Evolutionary conservation across 2,329 filamentous ascomycete genomes (phyloP), one percentile per base, ranked within the genome.

Genomic region (Claviceps quebecensis): DNA sequence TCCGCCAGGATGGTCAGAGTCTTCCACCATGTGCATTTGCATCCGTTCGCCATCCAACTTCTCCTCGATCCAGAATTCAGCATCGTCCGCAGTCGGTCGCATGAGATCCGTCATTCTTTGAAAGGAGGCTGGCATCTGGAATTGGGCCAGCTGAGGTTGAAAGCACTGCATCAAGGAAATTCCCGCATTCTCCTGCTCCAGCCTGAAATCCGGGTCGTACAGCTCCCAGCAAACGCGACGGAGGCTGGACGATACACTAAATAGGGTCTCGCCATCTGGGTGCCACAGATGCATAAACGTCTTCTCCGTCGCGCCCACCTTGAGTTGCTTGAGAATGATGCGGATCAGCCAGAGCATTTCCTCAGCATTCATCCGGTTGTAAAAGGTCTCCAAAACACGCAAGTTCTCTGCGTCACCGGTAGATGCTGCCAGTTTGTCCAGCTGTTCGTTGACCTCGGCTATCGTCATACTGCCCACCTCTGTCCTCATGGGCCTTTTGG

Each of bases 41-140:
- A 98, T 96, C 26, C 93, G 80, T 68, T 98, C 93, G 1, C 93
- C 93, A 58, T 98, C 93, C 8, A 98, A 73, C 67, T 98, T 98
- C 69, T 98, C 93, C 65, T 98, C 93, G 47, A 97, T 93, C 89
- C 90, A 97, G 62, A 94, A 98, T 8, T 85, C 80, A 0, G 76
- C 72, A 49, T 94, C 83, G 0, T 87, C 81, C 23, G 83, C 77
- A 0, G 80, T 83, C 0, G 77, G 73, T 2, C 80, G 77, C 67
- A 84, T 67, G 51, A 76, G 81, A 17, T 80, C 72, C 1, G 94
- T 80, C 78, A 94, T 87, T 61, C 82, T 86, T 51, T 88, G 78
- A 58, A 95, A 87, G 2, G 72, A 75, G 0, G 83, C 81, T 37
- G 86, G 78, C 74, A 86, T 86, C 65, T 96, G 88, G 56, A 95